A percentile compares a stretch with the other conserved stretches of the same genome.
These are phyloP conservation scores for Nigrograna mackinnonii DNA, from an alignment of 2,329 filamentous ascomycete species.

Conservation along the genomic window DNA sequence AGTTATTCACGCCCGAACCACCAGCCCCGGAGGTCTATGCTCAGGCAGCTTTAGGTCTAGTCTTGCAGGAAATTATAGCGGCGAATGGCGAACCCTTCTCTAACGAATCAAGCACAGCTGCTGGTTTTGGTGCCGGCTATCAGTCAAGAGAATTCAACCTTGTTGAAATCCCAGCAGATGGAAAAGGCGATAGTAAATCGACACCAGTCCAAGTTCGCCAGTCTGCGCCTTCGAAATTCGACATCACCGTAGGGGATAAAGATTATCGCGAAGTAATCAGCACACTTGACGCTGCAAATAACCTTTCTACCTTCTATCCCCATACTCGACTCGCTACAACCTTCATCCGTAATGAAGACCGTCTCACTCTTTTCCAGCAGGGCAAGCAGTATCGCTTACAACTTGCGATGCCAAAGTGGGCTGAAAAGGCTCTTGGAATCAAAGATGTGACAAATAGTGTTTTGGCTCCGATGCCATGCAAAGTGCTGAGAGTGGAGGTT, in stretches of 20 bases:
- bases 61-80: slow-evolving; percentile 50
- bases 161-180: slow-evolving; percentile 50
- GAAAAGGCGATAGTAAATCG: slow-evolving; percentile 38
- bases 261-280: slow-evolving; percentile 51
- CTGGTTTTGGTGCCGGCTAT: slow-evolving; percentile 63
- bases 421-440: slow-evolving; percentile 81
- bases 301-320: slow-evolving; percentile 77
- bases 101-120: slow-evolving; percentile 31
- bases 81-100: slow-evolving; percentile 46
- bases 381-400: slow-evolving; percentile 62
- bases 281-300: slow-evolving; percentile 49
- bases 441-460: slow-evolving; percentile 83
- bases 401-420: slow-evolving; percentile 71
- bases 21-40: slow-evolving; percentile 76
- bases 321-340: slow-evolving; percentile 79
- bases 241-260: slow-evolving; percentile 49
- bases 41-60: slow-evolving; percentile 81
- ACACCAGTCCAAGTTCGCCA: slow-evolving; percentile 57
- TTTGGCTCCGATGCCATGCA: slow-evolving; percentile 94
- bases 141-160: slow-evolving; percentile 66
- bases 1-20: slow-evolving; percentile 70
- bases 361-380: slow-evolving; percentile 77
- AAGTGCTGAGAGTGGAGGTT: slow-evolving; percentile 89
- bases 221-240: slow-evolving; percentile 54
- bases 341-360: slow-evolving; percentile 66